phyloP scores from a whole-genome alignment of 371 early-diverging fungal genomes.

The Zancudomyces culisetae region DNA sequence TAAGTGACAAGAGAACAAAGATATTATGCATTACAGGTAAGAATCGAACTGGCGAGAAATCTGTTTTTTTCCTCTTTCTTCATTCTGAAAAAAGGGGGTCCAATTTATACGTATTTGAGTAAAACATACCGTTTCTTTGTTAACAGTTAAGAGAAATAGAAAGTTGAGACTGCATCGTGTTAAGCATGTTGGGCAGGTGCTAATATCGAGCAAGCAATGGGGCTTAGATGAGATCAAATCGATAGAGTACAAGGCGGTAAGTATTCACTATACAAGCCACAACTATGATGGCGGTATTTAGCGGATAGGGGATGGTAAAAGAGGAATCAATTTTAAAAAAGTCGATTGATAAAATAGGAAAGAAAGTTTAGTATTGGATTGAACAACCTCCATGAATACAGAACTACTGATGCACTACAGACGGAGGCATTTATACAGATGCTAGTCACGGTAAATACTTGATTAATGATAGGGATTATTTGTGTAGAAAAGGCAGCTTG shows the following conservation, averaged over 20 bases:
- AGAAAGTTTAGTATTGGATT: background rate
- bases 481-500: background rate
- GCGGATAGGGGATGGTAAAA: too few species aligned
- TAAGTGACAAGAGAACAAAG: slow-evolving; percentile 14
- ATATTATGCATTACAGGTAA: slow-evolving; percentile 11
- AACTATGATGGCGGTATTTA: too few species aligned
- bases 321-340: too few species aligned
- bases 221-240: slow-evolving; percentile 9
- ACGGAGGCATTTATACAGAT: background rate
- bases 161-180: slow-evolving; percentile 21
- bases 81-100: too few species aligned
- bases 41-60: too few species aligned
- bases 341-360: background rate
- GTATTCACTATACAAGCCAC: background rate
- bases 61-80: too few species aligned
- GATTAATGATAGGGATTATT: background rate
- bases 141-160: slow-evolving; percentile 20
- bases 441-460: background rate
- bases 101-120: too few species aligned
- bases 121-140: too few species aligned
- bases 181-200: slow-evolving; percentile 11
- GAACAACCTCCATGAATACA: background rate
- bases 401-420: background rate
- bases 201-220: slow-evolving; percentile 20
- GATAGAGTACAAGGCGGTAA: slow-evolving; percentile 1